These are phyloP conservation scores for Moniliella sp. DNA, from an alignment of 1,284 basidiomycete species.

Conservation along the genomic window DNA sequence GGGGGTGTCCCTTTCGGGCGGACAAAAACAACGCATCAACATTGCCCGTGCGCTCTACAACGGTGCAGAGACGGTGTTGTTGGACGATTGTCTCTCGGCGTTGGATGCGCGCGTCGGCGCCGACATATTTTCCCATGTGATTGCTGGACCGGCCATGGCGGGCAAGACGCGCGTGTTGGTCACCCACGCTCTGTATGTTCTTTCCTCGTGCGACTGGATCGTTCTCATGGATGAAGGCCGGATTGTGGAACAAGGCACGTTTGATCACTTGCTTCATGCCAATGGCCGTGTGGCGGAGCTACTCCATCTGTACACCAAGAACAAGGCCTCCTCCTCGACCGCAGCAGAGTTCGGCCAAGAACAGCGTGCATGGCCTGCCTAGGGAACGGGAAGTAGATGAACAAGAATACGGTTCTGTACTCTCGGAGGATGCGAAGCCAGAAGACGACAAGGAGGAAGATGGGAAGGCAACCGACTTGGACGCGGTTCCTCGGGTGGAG, in stretches of 20 bases:
- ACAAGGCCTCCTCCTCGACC: too few relatives aligned
- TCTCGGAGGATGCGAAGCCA: slow-evolving; percentile 28
- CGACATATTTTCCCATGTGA: too few relatives aligned
- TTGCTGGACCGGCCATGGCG: too few relatives aligned
- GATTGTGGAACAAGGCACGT: slow-evolving; percentile 42
- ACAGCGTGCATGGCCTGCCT: not conserved
- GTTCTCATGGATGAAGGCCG: slow-evolving; percentile 6
- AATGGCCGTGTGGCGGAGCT: slow-evolving; percentile 46
- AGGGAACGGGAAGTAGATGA: too few relatives aligned
- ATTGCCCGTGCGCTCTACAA: slow-evolving; percentile 68
- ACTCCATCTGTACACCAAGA: too few relatives aligned
- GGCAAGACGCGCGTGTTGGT: slow-evolving; percentile 7
- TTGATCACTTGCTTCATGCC: slow-evolving; percentile 49
- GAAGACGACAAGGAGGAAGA: slow-evolving; percentile 9
- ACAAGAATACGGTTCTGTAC: too few relatives aligned
- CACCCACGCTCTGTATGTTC: slow-evolving; percentile 7
- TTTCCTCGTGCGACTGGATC: slow-evolving; percentile 5
- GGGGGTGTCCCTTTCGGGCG: slow-evolving; percentile 53
- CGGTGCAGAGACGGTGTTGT: slow-evolving; percentile 57
- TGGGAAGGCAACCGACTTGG: slow-evolving; percentile 1
- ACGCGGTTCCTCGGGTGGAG: slow-evolving; percentile 3
- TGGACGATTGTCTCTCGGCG: slow-evolving; percentile 48
- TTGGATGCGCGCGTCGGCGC: slow-evolving; percentile 65
- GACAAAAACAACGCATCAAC: slow-evolving; percentile 54
- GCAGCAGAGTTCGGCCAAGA: too few relatives aligned